Evolutionary conservation across 768 basidiomycete species (phyloP).

Genomic region (Phanerochaete carnosa): DNA sequence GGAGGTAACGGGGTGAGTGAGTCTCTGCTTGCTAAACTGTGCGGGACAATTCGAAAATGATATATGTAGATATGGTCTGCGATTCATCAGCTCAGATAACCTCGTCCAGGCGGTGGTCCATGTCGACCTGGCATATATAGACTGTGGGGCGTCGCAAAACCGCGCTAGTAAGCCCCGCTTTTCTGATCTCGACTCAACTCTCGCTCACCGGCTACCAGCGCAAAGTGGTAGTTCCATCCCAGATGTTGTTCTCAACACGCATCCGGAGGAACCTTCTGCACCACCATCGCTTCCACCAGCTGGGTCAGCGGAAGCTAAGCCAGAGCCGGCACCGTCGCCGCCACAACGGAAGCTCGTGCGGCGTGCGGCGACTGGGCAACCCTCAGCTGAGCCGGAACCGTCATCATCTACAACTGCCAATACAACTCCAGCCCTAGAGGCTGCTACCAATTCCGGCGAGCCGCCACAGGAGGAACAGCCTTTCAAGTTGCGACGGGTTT

Average conservation of each 20-base stretch:
- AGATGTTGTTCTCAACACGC: conserved; percentile 49
- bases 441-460: neutral
- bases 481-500: neutral
- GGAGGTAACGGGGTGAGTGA: conserved; percentile 48
- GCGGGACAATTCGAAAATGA: neutral
- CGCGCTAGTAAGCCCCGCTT: neutral
- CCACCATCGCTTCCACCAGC: conserved; percentile 5
- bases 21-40: neutral
- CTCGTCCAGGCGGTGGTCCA: conserved; percentile 49
- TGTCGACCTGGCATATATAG: conserved; percentile 32
- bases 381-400: neutral
- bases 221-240: conserved; percentile 30
- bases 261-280: conserved; percentile 47
- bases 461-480: neutral
- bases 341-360: conserved; percentile 29
- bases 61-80: conserved; percentile 35
- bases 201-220: neutral
- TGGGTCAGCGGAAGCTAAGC: neutral
- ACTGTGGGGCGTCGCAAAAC: conserved; percentile 32
- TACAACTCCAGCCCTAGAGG: neutral
- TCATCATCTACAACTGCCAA: neutral
- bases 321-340: conserved; percentile 13
- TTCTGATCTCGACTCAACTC: neutral
- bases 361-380: conserved; percentile 21
- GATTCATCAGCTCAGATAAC: conserved; percentile 42